phyloP scores from a whole-genome alignment of 495 filamentous ascomycete genomes.

The Podospora conica region DNA sequence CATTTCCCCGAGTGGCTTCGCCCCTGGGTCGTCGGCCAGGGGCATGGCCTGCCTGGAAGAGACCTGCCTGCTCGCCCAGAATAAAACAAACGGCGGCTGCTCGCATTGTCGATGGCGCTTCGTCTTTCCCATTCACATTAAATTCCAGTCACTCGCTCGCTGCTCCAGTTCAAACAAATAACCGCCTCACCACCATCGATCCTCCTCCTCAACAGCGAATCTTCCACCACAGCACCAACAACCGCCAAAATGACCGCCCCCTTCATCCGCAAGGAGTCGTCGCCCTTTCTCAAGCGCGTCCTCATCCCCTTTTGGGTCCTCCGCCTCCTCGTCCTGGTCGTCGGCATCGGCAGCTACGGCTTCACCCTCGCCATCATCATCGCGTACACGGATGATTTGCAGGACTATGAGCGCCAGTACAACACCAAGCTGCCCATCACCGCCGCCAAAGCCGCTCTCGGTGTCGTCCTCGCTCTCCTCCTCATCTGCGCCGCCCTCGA shows the following conservation, averaged over 20 bases:
- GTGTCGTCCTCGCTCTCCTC: constrained; percentile 21
- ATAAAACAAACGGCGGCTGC: neutral
- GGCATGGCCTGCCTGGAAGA: neutral
- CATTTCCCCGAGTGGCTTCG: neutral
- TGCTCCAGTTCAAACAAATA: neutral
- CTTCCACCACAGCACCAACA: neutral
- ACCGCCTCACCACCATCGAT: too few relatives aligned
- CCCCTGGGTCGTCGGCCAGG: neutral
- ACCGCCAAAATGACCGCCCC: constrained; percentile 15
- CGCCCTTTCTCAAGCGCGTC: constrained; percentile 44
- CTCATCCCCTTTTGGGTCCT: constrained; percentile 91
- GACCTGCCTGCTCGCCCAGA: neutral
- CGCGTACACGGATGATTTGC: constrained; percentile 12
- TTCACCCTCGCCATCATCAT: constrained; percentile 17
- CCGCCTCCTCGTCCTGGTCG: constrained; percentile 46
- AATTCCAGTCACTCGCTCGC: neutral
- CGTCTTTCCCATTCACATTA: neutral
- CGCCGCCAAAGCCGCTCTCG: constrained; percentile 10
- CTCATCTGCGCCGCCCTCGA: constrained; percentile 24
- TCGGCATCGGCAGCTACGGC: constrained; percentile 21
- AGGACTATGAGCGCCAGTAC: constrained; percentile 11
- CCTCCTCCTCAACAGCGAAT: too few relatives aligned
- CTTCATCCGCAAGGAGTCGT: constrained; percentile 26
- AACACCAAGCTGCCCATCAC: constrained; percentile 8
- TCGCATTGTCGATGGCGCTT: neutral